Evolutionary conservation across 805 yeast genomes (phyloP), one percentile per base, ranked within the genome.

Genomic region (Myxozyma mucilagina): DNA sequence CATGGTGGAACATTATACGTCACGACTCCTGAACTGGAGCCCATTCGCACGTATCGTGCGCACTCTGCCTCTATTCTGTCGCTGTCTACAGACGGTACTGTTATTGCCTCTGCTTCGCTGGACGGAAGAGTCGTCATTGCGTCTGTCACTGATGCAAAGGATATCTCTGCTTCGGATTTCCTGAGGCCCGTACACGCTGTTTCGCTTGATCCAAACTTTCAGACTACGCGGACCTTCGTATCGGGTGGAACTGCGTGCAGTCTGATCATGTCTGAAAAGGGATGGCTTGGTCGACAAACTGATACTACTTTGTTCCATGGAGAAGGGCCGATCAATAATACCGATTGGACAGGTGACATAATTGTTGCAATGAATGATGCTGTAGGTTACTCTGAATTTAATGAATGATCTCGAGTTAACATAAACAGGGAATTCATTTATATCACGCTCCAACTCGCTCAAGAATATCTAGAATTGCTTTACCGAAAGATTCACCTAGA

Each of bases 201-300:
- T 2, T 89, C 90, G 0, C 73, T 94, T 5, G 94, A 89, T 67
- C 84, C 84, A 10, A 82, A 86, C 59, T 94, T 90, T 72, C 73
- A 71, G 44, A 79, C 78, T 9, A 79, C 85, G 0, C 82, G 84
- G 58, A 79, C 87, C 9, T 93, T 91, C 67, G 79, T 90, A 0
- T 86, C 92, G 36, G 97, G 98, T 2, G 97, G 97, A 0, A 90
- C 87, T 76, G 86, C 91, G 7, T 97, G 97, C 0, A 84, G 88
- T 50, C 86, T 94, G 0, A 75, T 88, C 0, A 75, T 85, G 50
- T 87, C 96, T 0, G 86, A 87, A 42, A 80, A 86, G 65, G 89
- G 88, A 68, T 93, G 99, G 99, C 76, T 94, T 6, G 96, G 96
- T 0, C 85, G 86, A 62, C 80, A 97, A 59, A 78, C 79, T 1